phyloP scores from a whole-genome alignment of 441 rosid genomes.

The Manihot esculenta region DNA sequence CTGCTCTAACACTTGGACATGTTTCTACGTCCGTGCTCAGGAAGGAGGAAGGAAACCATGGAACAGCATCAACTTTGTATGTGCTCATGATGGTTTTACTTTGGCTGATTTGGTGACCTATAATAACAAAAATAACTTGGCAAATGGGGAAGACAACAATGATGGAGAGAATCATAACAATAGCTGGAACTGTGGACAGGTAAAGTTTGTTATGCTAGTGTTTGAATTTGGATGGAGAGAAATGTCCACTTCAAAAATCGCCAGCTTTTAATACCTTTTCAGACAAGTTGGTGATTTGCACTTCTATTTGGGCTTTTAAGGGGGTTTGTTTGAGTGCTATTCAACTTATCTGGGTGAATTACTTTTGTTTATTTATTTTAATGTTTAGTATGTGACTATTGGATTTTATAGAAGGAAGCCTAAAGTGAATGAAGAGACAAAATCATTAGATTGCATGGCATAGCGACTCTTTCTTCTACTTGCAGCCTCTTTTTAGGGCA shows the following conservation, averaged over 20 bases:
- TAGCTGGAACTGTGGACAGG: conserved; percentile 99
- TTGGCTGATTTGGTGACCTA: conserved; percentile 86
- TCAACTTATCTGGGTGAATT: too few species aligned
- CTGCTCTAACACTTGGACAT: not conserved
- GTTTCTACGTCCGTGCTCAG: conserved; percentile 45
- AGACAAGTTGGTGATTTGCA: too few species aligned
- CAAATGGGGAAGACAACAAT: conserved; percentile 91
- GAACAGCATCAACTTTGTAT: conserved; percentile 86
- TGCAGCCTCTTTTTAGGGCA: not conserved
- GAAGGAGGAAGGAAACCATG: conserved; percentile 93
- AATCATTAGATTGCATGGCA: not conserved
- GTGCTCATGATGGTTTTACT: conserved; percentile 95
- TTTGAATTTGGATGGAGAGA: not conserved
- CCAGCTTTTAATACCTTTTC: too few species aligned
- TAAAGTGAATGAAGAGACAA: not conserved
- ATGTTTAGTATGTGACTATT: too few species aligned
- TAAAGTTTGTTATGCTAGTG: conserved; percentile 22
- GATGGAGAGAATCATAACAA: conserved; percentile 89
- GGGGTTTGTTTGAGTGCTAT: too few species aligned
- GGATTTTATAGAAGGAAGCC: too few species aligned
- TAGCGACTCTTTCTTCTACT: not conserved
- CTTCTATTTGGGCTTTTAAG: too few species aligned
- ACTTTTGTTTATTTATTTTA: too few species aligned
- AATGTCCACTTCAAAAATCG: too few species aligned
- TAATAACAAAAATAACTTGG: conserved; percentile 84